Evolutionary conservation across 176 grass and related monocot genomes (phyloP).

Genomic region (Eremochloa ophiuroides): DNA sequence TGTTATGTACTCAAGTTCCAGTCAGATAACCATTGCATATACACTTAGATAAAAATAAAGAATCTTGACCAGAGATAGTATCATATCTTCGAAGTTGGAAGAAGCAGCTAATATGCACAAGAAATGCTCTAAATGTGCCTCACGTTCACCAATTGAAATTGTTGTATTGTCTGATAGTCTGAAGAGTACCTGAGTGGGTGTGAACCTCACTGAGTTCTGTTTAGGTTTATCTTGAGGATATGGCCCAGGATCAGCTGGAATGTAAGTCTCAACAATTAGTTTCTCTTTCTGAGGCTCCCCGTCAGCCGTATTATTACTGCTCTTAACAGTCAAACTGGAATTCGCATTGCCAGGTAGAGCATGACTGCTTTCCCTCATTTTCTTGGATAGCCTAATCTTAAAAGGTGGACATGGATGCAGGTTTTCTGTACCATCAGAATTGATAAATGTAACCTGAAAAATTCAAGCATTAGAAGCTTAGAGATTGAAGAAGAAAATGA

Average conservation of each 20-base stretch:
- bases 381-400: slow-evolving; percentile 71
- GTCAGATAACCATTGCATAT: background rate
- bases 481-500: slow-evolving; percentile 5
- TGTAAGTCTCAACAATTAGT: slow-evolving; percentile 68
- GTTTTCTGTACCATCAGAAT: slow-evolving; percentile 72
- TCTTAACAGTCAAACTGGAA: slow-evolving; percentile 20
- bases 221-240: slow-evolving; percentile 99
- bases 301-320: slow-evolving; percentile 22
- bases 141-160: background rate
- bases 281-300: slow-evolving; percentile 60
- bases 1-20: background rate
- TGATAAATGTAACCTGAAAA: slow-evolving; percentile 86
- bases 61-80: background rate
- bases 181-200: slow-evolving; percentile 82
- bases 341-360: slow-evolving; percentile 72
- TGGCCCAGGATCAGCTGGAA: slow-evolving; percentile 88
- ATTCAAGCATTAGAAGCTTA: slow-evolving; percentile 28
- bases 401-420: slow-evolving; percentile 69
- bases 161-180: slow-evolving; percentile 7
- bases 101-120: background rate
- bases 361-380: slow-evolving; percentile 67
- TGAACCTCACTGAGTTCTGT: slow-evolving; percentile 95
- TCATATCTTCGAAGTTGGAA: background rate
- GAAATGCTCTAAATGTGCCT: slow-evolving; percentile 20
- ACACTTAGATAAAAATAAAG: background rate